Evolutionary conservation across 306 rosid genomes (phyloP), one percentile per base, ranked within the genome.

Genomic region (Inga laurina): DNA sequence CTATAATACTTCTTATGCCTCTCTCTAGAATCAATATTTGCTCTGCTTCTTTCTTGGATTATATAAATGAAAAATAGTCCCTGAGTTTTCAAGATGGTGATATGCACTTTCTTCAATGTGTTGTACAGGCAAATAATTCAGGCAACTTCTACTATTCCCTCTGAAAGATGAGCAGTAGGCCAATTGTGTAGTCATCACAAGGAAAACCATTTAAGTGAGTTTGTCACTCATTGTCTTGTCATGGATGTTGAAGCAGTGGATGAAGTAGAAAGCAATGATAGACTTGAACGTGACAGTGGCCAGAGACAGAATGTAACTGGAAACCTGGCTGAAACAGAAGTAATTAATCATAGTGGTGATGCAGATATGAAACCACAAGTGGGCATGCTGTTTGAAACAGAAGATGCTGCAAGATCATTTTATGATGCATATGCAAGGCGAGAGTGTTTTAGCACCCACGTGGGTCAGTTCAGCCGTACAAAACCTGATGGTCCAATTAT

Each of bases 401-500:
- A 90, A 87, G 95, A 93, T 76, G 86, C 89, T 52, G 95, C 94
- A 81, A 91, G 83, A 87, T 81, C 84, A 76, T 83, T 90, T 73
- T 93, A 90, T 84, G 91, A 89, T 24, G 83, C 92, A 75, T 90
- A 93, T 90, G 89, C 94, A 57, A 86, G 87, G 84, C 79, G 68
- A 78, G 81, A 79, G 61, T 93, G 94, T 56, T 93, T 91, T 84
- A 85, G 90, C 87, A 89, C 81, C 76, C 92, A 90, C 59, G 92
- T 89, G 78, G 95, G 95, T 72, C 94, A 89, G 81, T 93, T 91
- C 79, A 89, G 78, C 75, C 93, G 93, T 77, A 56, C 90, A 16
- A 89, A 87, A 80, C 93, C 94, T 77, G 94, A 91, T 68, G 97
- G 97, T 21, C 95, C 97, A 66, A 93, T 93, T 70, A 84, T 91